Conservation (phyloP, 345 rosid species). For the Angophora floribunda region DNA sequence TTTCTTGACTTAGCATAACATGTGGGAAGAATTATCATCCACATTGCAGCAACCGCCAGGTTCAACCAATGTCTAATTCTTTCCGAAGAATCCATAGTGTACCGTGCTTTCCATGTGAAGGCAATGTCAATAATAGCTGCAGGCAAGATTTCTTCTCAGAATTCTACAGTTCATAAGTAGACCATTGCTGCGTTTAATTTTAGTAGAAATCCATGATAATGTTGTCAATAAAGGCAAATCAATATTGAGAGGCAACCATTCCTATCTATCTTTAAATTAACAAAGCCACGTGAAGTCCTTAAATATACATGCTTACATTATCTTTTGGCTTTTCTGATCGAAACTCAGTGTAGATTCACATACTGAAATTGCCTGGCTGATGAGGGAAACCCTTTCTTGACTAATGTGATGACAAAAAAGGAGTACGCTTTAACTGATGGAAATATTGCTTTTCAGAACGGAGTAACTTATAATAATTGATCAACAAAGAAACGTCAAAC, state of each 20-base stretch:
- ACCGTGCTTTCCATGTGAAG: conserved; percentile 82
- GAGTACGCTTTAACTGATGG: background rate
- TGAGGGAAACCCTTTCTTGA: background rate
- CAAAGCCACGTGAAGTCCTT: background rate
- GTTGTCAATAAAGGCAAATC: background rate
- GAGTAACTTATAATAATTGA: background rate
- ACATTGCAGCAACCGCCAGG: conserved; percentile 57
- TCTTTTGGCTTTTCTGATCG: background rate
- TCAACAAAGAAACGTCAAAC: background rate
- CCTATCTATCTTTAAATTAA: background rate
- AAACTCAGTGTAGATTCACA: background rate
- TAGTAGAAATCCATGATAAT: background rate
- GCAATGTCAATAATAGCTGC: conserved; percentile 77
- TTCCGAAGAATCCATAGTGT: conserved; percentile 44
- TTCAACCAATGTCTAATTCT: conserved; percentile 60
- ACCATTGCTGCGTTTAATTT: background rate
- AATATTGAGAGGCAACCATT: background rate
- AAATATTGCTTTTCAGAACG: background rate
- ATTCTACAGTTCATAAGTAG: background rate
- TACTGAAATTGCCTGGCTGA: background rate
- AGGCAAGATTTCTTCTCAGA: conserved; percentile 2
- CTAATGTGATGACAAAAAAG: background rate
- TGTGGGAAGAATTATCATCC: conserved; percentile 83
- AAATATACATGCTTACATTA: background rate
- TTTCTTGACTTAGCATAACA: conserved; percentile 62